Conservation (phyloP, 2,329 filamentous ascomycete genomes). For the Pseudocercospora fuligena region DNA sequence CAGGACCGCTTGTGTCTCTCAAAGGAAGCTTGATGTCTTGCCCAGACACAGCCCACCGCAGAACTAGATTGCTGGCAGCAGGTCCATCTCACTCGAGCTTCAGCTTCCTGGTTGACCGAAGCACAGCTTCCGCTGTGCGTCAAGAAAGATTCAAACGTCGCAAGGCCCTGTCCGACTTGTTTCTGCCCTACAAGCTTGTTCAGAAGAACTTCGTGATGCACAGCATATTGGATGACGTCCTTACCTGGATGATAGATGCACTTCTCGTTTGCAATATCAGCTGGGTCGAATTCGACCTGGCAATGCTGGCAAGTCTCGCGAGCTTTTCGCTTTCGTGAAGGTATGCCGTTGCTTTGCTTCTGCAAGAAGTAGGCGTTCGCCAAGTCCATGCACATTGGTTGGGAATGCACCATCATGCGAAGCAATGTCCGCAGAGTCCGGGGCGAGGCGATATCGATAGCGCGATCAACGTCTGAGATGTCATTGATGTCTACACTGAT, state of each 20-base stretch:
- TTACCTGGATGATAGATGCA: constrained; percentile 19
- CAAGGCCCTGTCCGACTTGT: neutral
- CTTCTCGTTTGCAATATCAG: constrained; percentile 14
- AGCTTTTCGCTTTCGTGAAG: constrained; percentile 12
- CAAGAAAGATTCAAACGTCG: neutral
- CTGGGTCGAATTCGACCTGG: constrained; percentile 13
- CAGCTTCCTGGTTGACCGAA: neutral
- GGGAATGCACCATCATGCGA: constrained; percentile 22
- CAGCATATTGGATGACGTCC: neutral
- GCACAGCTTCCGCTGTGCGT: neutral
- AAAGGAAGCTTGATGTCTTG: constrained; percentile 10
- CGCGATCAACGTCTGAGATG: constrained; percentile 7
- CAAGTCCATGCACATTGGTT: constrained; percentile 13
- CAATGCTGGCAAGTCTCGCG: constrained; percentile 21
- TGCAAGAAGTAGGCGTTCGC: constrained; percentile 13
- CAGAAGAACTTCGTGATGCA: neutral
- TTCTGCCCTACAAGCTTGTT: neutral
- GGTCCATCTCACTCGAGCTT: constrained; percentile 13
- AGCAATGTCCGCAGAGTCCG: constrained; percentile 16
- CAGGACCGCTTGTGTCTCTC: neutral
- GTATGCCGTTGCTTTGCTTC: neutral
- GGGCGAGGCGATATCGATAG: constrained; percentile 18
- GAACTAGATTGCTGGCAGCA: constrained; percentile 16
- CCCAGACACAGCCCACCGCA: constrained; percentile 18
- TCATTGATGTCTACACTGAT: neutral